A percentile compares a stretch with the other conserved stretches of the same genome.
Evolutionary conservation across 805 yeast species (phyloP).

Genomic region (Starmerella ratchasimensis): DNA sequence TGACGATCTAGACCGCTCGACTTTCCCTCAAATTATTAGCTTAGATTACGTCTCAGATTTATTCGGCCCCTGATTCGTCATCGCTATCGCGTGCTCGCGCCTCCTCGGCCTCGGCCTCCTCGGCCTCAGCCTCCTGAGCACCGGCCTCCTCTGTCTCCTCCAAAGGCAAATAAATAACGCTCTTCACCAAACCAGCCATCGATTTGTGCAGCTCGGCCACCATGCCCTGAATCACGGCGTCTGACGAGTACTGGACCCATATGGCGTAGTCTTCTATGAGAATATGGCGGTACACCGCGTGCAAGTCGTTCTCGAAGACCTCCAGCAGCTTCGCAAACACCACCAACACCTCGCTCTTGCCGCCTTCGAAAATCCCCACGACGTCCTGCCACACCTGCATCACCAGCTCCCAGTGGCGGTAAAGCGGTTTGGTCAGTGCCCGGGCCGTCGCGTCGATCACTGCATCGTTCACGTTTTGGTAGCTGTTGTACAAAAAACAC

Average conservation of each 20-base stretch:
- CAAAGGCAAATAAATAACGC: constrained; percentile 4
- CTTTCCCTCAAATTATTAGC: too few species aligned
- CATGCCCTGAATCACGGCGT: constrained; percentile 13
- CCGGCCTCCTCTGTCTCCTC: constrained; percentile 1
- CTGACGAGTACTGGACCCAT: constrained; percentile 22
- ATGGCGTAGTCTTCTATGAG: constrained; percentile 20
- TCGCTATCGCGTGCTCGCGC: too few species aligned
- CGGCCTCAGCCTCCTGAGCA: background rate
- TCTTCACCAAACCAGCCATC: constrained; percentile 5
- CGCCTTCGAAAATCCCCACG: constrained; percentile 47
- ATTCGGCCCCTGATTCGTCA: too few species aligned
- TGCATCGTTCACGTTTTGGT: constrained; percentile 36
- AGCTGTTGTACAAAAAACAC: constrained; percentile 45
- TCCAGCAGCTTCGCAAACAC: constrained; percentile 50
- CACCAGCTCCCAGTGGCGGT: constrained; percentile 51
- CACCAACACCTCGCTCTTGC: constrained; percentile 51
- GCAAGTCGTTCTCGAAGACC: constrained; percentile 39
- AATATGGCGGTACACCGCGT: constrained; percentile 18
- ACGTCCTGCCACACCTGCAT: constrained; percentile 64
- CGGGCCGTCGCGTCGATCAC: constrained; percentile 55
- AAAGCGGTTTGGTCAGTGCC: constrained; percentile 66
- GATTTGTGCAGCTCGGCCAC: constrained; percentile 16
- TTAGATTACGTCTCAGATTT: too few species aligned
- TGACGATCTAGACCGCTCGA: too few species aligned
- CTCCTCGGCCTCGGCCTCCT: constrained; percentile 14